Evolutionary conservation across 2,329 filamentous ascomycete genomes (phyloP), one percentile per base, ranked within the genome.

Genomic region (Venturia asperata): DNA sequence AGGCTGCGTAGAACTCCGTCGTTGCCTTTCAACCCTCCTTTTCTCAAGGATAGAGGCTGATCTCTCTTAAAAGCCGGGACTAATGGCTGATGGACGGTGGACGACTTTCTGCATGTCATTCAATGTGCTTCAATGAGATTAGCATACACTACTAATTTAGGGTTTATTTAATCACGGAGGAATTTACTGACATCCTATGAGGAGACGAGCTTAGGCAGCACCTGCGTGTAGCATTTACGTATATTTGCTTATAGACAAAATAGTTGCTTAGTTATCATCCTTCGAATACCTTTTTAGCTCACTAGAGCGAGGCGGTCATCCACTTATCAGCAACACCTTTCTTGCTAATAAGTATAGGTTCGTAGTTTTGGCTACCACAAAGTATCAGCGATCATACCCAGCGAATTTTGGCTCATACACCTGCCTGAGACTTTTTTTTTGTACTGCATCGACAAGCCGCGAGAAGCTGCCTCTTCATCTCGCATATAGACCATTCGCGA

Each of bases 11-110:
- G 52, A 15, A 58, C 52, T n/a, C 52, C 52, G n/a, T 58, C 52
- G 17, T 58, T 58, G 30, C 52, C 52, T 1, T 58, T 58, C 52
- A 37, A 34, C 52, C 52, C 52, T 58, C 52, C 52, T 37, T 58
- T 58, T n/a, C 52, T 58, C 6, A 58, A 58, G 52, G 52, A 58
- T n/a, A 58, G 30, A 19, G 10, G 27, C 17, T 37, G 30, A 58
- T 6, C 6, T 15, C 3, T n/a, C 11, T 58, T 1, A 9, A 37
- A 7, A 13, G 21, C 27, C 5, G 17, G 2, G 47, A 27, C 21
- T 11, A 10, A 15, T 5, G 39, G 39, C 39, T 41, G 39, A 11
- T 41, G 39, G 15, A 41, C 15, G 9, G 39, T 2, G 39, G 2
- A 41, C 15, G 9, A 11, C 39, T 41, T 41, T 41, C 3, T 15